These are phyloP conservation scores for Aspergillus pseudoviridinutans DNA, from an alignment of 2,329 filamentous ascomycete genomes.

Conservation along the genomic window DNA sequence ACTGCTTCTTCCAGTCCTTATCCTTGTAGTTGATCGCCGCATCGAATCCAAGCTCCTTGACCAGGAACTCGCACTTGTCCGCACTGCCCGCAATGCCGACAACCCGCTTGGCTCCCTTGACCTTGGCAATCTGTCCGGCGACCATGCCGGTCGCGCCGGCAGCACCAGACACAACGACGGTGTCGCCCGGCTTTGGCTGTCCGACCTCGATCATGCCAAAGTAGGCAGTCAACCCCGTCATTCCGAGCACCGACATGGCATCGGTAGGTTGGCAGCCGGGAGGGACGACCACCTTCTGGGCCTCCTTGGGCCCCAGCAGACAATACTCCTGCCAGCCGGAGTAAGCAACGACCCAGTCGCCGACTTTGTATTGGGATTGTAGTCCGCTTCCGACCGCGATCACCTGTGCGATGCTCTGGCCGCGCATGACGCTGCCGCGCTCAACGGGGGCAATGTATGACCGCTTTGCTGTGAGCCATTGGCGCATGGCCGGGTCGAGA, in stretches of 20 bases:
- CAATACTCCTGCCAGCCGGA: slow-evolving; percentile 66
- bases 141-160: slow-evolving; percentile 75
- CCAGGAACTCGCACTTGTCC: slow-evolving; percentile 65
- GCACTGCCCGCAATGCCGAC: slow-evolving; percentile 63
- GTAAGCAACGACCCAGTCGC: slow-evolving; percentile 50
- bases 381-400: slow-evolving; percentile 50
- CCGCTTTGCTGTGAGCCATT: slow-evolving; percentile 59
- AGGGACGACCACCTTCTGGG: slow-evolving; percentile 44
- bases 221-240: slow-evolving; percentile 71
- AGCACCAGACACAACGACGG: slow-evolving; percentile 73
- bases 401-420: slow-evolving; percentile 57
- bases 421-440: slow-evolving; percentile 66
- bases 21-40: slow-evolving; percentile 67
- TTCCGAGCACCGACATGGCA: slow-evolving; percentile 58
- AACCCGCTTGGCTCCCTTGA: slow-evolving; percentile 60
- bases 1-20: slow-evolving; percentile 55
- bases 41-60: slow-evolving; percentile 62
- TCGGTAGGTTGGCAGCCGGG: slow-evolving; percentile 53
- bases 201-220: slow-evolving; percentile 69
- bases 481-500: slow-evolving; percentile 72
- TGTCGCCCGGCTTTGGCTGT: slow-evolving; percentile 64
- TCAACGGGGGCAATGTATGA: slow-evolving; percentile 67
- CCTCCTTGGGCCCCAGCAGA: slow-evolving; percentile 52
- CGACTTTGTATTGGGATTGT: slow-evolving; percentile 22
- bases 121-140: slow-evolving; percentile 72